Percentiles rank a stretch among this genome's conserved stretches.
phyloP scores from a whole-genome alignment of 371 early-diverging fungal genomes.

The Rhizopus microsporus region DNA sequence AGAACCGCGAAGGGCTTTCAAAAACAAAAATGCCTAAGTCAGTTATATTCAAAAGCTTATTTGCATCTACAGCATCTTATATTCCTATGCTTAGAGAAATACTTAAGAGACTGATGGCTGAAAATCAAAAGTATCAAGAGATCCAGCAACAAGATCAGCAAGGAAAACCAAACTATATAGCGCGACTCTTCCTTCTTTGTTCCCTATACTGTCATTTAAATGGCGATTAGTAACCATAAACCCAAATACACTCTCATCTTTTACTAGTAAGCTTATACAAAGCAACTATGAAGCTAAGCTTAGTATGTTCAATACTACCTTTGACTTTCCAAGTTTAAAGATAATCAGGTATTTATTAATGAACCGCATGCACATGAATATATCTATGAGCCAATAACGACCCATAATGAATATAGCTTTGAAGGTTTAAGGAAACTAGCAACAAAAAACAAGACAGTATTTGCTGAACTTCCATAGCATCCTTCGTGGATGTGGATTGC shows the following conservation, averaged over 20 bases:
- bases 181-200: background rate
- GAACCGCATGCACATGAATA: no score
- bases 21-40: no score
- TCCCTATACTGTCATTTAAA: conserved; percentile 2
- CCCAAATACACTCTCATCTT: conserved; percentile 4
- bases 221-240: conserved; percentile 9
- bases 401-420: no score
- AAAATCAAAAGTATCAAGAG: background rate
- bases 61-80: background rate
- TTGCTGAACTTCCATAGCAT: no score
- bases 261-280: conserved; percentile 4
- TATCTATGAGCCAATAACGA: no score
- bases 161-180: background rate
- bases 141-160: background rate
- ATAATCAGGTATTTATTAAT: background rate
- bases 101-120: no score
- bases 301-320: conserved; percentile 6
- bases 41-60: background rate
- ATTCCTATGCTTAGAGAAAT: conserved; percentile 1
- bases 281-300: conserved; percentile 3
- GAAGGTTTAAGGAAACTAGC: no score
- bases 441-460: no score
- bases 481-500: no score
- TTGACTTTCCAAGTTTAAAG: conserved; percentile 8
- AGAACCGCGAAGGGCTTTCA: no score